These are phyloP conservation scores for Platanthera guangdongensis DNA, from an alignment of 106 monocot genomes.

Conservation along the genomic window DNA sequence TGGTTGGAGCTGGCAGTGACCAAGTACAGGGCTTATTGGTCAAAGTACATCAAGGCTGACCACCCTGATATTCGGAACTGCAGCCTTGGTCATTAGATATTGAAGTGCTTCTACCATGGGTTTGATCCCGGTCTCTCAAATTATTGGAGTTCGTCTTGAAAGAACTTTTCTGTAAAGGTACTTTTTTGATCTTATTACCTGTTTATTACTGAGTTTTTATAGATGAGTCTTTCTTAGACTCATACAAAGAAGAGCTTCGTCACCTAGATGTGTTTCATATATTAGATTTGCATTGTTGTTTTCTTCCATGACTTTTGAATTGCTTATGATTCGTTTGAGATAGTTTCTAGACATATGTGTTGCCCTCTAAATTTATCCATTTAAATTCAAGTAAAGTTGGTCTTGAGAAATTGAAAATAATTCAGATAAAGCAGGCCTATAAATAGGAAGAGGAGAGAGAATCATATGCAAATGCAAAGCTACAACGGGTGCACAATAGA, in stretches of 20 bases:
- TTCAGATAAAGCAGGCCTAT: no score
- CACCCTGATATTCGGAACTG: slow-evolving; percentile 17
- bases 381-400: no score
- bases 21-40: slow-evolving; percentile 34
- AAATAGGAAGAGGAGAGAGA: no score
- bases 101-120: background rate
- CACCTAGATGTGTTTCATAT: background rate
- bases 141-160: background rate
- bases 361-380: no score
- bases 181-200: no score
- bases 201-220: background rate
- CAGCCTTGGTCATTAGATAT: background rate
- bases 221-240: background rate
- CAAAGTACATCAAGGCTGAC: slow-evolving; percentile 34
- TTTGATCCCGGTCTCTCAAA: no score
- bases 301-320: background rate
- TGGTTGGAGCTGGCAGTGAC: slow-evolving; percentile 40
- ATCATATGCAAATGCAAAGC: no score
- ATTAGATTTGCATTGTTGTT: background rate
- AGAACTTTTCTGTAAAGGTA: background rate
- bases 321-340: background rate
- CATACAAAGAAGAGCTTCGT: background rate
- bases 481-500: no score
- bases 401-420: no score
- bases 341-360: no score